A percentile compares a stretch with the other conserved stretches of the same genome.
These are phyloP conservation scores for Dichotomocladium elegans DNA, from an alignment of 371 early-diverging fungal species.

Conservation along the genomic window DNA sequence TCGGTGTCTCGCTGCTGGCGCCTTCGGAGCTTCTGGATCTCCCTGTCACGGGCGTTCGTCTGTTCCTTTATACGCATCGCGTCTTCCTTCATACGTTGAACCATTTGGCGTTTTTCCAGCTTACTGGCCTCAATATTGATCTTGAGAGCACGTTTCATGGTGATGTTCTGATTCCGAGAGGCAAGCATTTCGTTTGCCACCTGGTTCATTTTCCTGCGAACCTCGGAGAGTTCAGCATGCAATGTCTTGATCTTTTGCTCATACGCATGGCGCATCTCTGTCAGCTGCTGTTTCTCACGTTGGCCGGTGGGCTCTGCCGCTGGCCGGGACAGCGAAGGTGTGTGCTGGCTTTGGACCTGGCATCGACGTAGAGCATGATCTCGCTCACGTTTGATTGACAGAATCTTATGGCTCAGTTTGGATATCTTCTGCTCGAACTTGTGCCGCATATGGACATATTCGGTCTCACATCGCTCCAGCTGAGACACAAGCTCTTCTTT, in stretches of 20 bases:
- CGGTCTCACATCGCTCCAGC: conserved; percentile 53
- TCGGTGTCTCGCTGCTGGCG: conserved; percentile 65
- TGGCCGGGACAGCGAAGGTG: conserved; percentile 1
- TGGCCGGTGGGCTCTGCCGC: conserved; percentile 22
- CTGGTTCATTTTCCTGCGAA: conserved; percentile 55
- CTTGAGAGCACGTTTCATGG: conserved; percentile 44
- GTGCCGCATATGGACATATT: conserved; percentile 50
- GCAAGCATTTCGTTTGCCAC: conserved; percentile 49
- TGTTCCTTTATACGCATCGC: conserved; percentile 63
- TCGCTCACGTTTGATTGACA: conserved; percentile 62
- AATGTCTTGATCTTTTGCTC: conserved; percentile 61
- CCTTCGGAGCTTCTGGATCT: conserved; percentile 66
- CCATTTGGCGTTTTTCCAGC: conserved; percentile 71
- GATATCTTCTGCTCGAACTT: conserved; percentile 69
- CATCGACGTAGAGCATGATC: conserved; percentile 44
- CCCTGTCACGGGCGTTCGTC: conserved; percentile 59
- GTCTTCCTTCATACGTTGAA: conserved; percentile 76
- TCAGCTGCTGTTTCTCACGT: conserved; percentile 19
- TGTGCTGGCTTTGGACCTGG: conserved; percentile 12
- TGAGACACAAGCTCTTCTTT: conserved; percentile 54
- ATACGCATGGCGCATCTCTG: conserved; percentile 43
- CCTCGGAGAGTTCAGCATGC: conserved; percentile 49
- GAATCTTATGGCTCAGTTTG: conserved; percentile 40
- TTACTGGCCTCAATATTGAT: conserved; percentile 58
- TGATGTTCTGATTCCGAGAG: conserved; percentile 50